Conservation (phyloP, 345 rosid genomes). For the Camelina hispida region DNA sequence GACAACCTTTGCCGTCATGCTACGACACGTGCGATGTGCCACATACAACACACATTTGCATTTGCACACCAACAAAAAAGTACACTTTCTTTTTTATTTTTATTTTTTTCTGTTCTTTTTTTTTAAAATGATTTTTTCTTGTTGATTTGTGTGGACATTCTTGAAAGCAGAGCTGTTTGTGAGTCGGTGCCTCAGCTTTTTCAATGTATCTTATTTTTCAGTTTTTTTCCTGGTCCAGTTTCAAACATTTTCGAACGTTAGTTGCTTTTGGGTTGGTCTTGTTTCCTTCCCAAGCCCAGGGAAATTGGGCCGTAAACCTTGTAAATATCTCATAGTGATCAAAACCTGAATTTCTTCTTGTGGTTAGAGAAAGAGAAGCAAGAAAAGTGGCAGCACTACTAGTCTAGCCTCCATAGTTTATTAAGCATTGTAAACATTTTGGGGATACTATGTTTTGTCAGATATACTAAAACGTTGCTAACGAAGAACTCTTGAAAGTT, state of each 20-base stretch:
- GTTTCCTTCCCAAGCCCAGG: conserved; percentile 25
- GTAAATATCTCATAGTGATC: background rate
- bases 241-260: conserved; percentile 28
- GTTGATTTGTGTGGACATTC: conserved; percentile 37
- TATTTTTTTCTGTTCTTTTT: background rate
- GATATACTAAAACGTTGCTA: too few relatives aligned
- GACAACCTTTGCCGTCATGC: conserved; percentile 48
- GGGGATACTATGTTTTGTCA: too few relatives aligned
- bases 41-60: conserved; percentile 35
- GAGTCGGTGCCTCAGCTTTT: conserved; percentile 46
- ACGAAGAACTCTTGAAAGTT: too few relatives aligned
- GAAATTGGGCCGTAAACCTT: conserved; percentile 19
- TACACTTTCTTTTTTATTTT: conserved; percentile 4
- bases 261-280: conserved; percentile 22
- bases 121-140: background rate
- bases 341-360: background rate
- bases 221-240: background rate
- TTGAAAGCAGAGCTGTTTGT: conserved; percentile 37
- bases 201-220: conserved; percentile 15
- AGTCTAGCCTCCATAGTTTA: background rate
- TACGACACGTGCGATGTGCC: conserved; percentile 43
- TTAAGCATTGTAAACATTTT: background rate
- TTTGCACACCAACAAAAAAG: conserved; percentile 16
- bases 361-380: background rate
- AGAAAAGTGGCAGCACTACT: background rate